Conservation (phyloP, 1,284 basidiomycete genomes). For the Volvariella surrecta region DNA sequence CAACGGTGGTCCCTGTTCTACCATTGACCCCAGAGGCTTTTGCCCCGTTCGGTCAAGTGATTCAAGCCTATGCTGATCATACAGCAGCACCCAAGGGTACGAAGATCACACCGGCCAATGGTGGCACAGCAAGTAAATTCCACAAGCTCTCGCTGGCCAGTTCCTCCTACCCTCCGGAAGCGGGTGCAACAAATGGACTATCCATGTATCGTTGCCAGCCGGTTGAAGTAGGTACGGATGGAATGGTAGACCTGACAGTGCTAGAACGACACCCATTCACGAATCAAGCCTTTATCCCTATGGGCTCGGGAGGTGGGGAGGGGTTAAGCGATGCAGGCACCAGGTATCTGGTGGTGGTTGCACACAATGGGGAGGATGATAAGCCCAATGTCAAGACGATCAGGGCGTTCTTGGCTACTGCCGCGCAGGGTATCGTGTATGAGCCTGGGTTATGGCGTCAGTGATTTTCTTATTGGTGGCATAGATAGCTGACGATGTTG, state of each 20-base stretch:
- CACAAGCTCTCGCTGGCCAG: slow-evolving; percentile 72
- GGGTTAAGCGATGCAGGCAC: slow-evolving; percentile 40
- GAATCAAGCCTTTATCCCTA: slow-evolving; percentile 85
- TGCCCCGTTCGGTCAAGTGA: slow-evolving; percentile 75
- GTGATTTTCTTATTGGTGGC: slow-evolving; percentile 21
- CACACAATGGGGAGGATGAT: slow-evolving; percentile 66
- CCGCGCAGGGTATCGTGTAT: slow-evolving; percentile 81
- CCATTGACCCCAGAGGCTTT: slow-evolving; percentile 81
- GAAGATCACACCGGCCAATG: slow-evolving; percentile 76
- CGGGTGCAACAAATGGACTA: slow-evolving; percentile 52
- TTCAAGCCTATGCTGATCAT: slow-evolving; percentile 74
- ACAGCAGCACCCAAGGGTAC: slow-evolving; percentile 58
- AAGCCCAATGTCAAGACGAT: slow-evolving; percentile 67
- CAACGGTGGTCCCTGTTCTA: slow-evolving; percentile 50
- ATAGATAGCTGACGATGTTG: slow-evolving; percentile 5
- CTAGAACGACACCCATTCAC: slow-evolving; percentile 75
- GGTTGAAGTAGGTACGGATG: slow-evolving; percentile 35
- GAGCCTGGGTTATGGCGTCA: slow-evolving; percentile 81
- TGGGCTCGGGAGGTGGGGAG: slow-evolving; percentile 51
- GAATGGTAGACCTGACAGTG: slow-evolving; percentile 43
- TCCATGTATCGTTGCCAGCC: slow-evolving; percentile 73
- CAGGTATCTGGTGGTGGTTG: slow-evolving; percentile 78
- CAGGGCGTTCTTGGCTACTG: slow-evolving; percentile 73
- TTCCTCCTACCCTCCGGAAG: slow-evolving; percentile 51
- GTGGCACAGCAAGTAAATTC: slow-evolving; percentile 83